Base-by-base conservation (phyloP, 108 stramenopile species). In the Mayamaea pseudoterrestris region DNA sequence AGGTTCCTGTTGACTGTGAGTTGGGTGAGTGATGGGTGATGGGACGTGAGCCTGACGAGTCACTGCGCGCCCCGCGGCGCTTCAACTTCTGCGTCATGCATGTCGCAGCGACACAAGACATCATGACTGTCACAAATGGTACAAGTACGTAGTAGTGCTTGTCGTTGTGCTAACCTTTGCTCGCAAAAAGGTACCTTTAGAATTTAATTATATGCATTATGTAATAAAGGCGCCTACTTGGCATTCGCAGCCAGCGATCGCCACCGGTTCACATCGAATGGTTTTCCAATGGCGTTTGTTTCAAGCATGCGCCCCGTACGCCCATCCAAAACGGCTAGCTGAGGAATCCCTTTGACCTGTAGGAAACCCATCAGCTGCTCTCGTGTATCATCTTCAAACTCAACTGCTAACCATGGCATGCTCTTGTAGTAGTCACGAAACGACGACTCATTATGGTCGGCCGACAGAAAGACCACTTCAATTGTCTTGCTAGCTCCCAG, bases 391-490 rank as follows among this genome's bases (percentile, higher is more conserved):
- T 73, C 68, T 42, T 77, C 77, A 45, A 52, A 92, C 3, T 74
- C 73, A 3, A 95, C 55, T 16, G 94, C 87, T 55, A 76, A 47
- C 90, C 90, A 95, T 3, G 94, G 88, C 65, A 82, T 82, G 26
- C 52, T 51, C 5, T 45, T 54, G 56, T 66, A 87, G 65, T 91
- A 91, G 20, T 47, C 61, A 41, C 68, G 21, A 35, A 93, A 95
- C n/a, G 59, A 60, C 40, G 44, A 49, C 51, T 75, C 74, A 49
- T 87, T 80, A 16, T 75, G 68, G 65, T 95, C 94, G 14, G 70
- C 51, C 11, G 72, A 73, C 23, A 90, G 31, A 65, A 95, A 95
- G 21, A 95, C 73, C 32, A 95, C 54, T 68, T 95, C 94, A 8
- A 44, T 51, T 2, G 65, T 50, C 25, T 56, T 46, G 8, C 46